These are phyloP conservation scores for Fusarium clavum DNA, from an alignment of 2,329 filamentous ascomycete genomes.

Conservation along the genomic window DNA sequence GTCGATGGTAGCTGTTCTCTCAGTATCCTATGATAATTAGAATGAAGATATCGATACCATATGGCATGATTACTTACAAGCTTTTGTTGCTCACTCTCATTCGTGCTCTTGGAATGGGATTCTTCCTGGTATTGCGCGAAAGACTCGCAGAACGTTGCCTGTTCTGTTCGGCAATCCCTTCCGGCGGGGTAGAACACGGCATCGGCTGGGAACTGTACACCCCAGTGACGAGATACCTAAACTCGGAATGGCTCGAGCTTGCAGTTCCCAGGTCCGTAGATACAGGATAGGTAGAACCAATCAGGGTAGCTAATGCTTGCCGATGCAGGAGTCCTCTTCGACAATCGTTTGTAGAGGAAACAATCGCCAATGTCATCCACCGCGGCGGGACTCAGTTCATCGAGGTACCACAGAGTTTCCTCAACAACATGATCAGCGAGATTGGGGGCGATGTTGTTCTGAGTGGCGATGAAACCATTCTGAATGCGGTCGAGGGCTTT, in stretches of 20 bases:
- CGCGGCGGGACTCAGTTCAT: neutral
- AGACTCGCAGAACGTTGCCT: neutral
- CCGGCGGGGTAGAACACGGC: neutral
- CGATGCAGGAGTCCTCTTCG: rapidly evolving
- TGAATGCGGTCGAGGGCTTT: neutral
- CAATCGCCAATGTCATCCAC: neutral
- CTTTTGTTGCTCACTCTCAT: neutral
- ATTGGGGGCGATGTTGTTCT: neutral
- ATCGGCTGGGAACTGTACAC: neutral
- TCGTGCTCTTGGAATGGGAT: neutral
- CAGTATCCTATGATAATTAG: neutral
- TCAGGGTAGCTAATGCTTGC: neutral
- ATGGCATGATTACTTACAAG: neutral
- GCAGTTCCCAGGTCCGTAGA: neutral
- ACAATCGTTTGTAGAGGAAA: rapidly evolving
- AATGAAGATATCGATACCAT: neutral
- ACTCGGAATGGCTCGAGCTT: neutral
- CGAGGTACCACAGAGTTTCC: rapidly evolving
- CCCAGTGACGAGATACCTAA: neutral
- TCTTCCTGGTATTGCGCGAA: rapidly evolving
- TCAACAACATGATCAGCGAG: neutral
- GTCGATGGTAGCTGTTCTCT: neutral
- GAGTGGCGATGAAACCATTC: neutral
- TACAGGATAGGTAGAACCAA: neutral
- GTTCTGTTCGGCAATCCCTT: neutral